phyloP scores from a whole-genome alignment of 768 basidiomycete genomes.

The Agaricus blazei region DNA sequence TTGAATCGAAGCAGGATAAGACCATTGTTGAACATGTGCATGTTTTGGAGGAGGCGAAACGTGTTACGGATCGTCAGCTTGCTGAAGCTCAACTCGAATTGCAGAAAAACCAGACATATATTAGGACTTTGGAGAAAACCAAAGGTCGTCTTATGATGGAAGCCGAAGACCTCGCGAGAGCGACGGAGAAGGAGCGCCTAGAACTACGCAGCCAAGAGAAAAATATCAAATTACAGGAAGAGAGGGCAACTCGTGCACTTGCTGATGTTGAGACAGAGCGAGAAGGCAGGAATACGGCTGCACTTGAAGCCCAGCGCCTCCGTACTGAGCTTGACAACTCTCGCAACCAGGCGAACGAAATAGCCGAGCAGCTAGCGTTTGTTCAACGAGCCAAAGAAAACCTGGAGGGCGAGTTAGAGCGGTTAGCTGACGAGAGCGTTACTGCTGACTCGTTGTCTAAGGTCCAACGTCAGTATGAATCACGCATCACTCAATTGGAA shows the following conservation, averaged over 20 bases:
- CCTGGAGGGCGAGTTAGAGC: conserved; percentile 62
- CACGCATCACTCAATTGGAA: conserved; percentile 58
- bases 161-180: conserved; percentile 74
- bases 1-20: conserved; percentile 88
- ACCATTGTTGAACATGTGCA: conserved; percentile 99
- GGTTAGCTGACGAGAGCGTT: conserved; percentile 58
- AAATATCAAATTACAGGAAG: conserved; percentile 55
- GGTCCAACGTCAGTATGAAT: conserved; percentile 59
- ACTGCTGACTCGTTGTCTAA: conserved; percentile 50
- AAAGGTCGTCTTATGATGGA: conserved; percentile 71
- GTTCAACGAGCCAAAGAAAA: conserved; percentile 60
- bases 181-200: conserved; percentile 65
- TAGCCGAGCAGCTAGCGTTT: conserved; percentile 44
- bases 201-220: conserved; percentile 69
- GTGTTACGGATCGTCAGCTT: conserved; percentile 88
- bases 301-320: conserved; percentile 53
- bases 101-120: conserved; percentile 65
- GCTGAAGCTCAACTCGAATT: conserved; percentile 76
- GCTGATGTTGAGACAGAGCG: conserved; percentile 65
- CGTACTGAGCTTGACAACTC: conserved; percentile 56
- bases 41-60: conserved; percentile 93
- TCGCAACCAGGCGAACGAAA: conserved; percentile 51
- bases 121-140: conserved; percentile 83
- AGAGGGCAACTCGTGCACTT: conserved; percentile 49
- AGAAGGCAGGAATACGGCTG: conserved; percentile 58